These are phyloP conservation scores for Monosporascus sp. DNA, from an alignment of 2,329 filamentous ascomycete genomes.

Conservation along the genomic window DNA sequence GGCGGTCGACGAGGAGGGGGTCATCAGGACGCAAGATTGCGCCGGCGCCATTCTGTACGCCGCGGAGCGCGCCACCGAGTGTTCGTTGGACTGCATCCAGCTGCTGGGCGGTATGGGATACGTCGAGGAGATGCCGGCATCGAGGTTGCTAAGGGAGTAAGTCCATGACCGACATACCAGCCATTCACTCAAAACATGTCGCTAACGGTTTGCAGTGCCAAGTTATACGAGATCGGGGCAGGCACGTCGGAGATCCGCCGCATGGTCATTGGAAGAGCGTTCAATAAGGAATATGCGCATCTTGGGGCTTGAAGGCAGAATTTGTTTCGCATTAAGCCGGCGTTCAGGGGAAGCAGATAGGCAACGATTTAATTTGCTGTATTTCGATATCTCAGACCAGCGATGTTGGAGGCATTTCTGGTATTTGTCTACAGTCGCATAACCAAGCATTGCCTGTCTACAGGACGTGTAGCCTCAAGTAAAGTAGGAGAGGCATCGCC, in stretches of 20 bases:
- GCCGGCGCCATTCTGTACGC: conserved; percentile 92
- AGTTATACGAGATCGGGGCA: conserved; percentile 93
- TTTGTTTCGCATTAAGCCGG: conserved; percentile 13
- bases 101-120: conserved; percentile 94
- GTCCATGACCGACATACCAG: conserved; percentile 18
- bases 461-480: too few relatives aligned
- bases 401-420: too few relatives aligned
- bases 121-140: conserved; percentile 89
- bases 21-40: conserved; percentile 83
- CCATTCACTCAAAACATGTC: background rate
- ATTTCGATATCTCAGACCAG: background rate
- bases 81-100: conserved; percentile 82
- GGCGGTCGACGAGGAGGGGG: conserved; percentile 68
- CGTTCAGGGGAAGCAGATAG: conserved; percentile 4
- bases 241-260: conserved; percentile 90
- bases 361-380: background rate
- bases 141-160: conserved; percentile 69
- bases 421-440: too few relatives aligned
- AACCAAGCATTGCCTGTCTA: too few relatives aligned
- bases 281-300: conserved; percentile 75
- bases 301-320: conserved; percentile 15
- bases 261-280: conserved; percentile 89
- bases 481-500: too few relatives aligned
- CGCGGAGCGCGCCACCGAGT: conserved; percentile 84
- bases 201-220: conserved; percentile 46